phyloP scores from a whole-genome alignment of 2,329 filamentous ascomycete genomes.

The Verticillium albo-atrum region DNA sequence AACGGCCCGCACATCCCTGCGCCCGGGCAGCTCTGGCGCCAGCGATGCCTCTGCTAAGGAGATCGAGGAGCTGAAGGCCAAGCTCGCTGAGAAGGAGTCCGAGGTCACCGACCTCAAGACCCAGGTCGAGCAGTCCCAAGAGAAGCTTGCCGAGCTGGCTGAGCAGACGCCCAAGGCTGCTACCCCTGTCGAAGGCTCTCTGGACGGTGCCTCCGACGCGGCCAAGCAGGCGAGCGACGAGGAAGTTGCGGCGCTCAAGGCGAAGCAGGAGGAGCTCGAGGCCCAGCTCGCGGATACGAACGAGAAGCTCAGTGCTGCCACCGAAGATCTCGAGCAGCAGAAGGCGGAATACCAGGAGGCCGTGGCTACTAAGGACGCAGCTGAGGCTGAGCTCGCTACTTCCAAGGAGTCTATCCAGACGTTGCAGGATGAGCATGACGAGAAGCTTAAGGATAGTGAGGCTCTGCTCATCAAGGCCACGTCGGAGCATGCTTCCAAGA shows the following conservation, averaged over 20 bases:
- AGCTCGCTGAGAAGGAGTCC: slow-evolving; percentile 52
- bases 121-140: slow-evolving; percentile 51
- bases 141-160: slow-evolving; percentile 50
- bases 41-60: slow-evolving; percentile 45
- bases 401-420: slow-evolving; percentile 48
- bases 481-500: slow-evolving; percentile 43
- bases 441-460: slow-evolving; percentile 31
- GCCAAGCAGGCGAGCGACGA: slow-evolving; percentile 28
- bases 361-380: slow-evolving; percentile 42
- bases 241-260: slow-evolving; percentile 43
- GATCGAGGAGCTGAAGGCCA: slow-evolving; percentile 55
- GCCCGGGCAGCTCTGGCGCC: slow-evolving; percentile 29
- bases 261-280: slow-evolving; percentile 44
- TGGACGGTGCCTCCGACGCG: slow-evolving; percentile 20
- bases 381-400: slow-evolving; percentile 40
- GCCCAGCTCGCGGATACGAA: slow-evolving; percentile 42
- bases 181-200: slow-evolving; percentile 20
- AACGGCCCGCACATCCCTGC: slow-evolving; percentile 32
- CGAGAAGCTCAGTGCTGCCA: slow-evolving; percentile 45
- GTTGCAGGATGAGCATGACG: slow-evolving; percentile 34
- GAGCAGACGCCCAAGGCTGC: slow-evolving; percentile 33
- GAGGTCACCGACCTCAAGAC: slow-evolving; percentile 54
- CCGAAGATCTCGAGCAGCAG: slow-evolving; percentile 46
- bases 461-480: slow-evolving; percentile 30
- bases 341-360: slow-evolving; percentile 44